Evolutionary conservation across 257 asterid genomes (phyloP).

Genomic region (Petunia secreta): DNA sequence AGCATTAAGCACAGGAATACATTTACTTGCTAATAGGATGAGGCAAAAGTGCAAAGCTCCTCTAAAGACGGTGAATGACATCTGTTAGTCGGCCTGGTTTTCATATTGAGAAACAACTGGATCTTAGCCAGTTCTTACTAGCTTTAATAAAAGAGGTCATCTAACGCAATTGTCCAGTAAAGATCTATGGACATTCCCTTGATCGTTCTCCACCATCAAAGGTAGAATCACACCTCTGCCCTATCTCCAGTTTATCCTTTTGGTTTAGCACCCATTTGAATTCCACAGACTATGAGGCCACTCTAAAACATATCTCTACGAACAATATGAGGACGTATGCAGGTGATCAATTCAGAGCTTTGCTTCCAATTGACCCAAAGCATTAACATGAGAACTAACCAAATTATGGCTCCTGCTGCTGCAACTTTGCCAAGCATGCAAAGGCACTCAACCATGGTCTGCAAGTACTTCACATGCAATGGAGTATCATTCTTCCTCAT

Average conservation of each 20-base stretch:
- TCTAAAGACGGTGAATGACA: conserved; percentile 13
- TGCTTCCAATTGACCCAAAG: conserved; percentile 16
- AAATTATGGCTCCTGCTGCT: conserved; percentile 96
- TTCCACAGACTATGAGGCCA: neutral
- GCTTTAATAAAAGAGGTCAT: conserved; percentile 14
- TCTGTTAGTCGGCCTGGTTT: conserved; percentile 11
- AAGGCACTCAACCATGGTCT: conserved; percentile 94
- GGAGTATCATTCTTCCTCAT: conserved; percentile 89
- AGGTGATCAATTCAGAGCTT: conserved; percentile 15
- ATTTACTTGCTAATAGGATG: neutral
- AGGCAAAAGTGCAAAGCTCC: neutral
- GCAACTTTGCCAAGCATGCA: conserved; percentile 99
- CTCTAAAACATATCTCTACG: conserved; percentile 11
- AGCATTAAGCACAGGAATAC: neutral
- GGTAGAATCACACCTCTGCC: conserved; percentile 9
- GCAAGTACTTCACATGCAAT: conserved; percentile 89
- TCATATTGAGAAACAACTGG: neutral
- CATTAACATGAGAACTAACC: conserved; percentile 60
- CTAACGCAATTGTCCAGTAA: neutral
- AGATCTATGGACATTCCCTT: neutral
- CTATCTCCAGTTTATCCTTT: neutral
- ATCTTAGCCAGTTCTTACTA: neutral
- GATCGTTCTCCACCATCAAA: neutral
- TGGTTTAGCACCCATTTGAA: conserved; percentile 18
- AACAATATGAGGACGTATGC: neutral